phyloP scores from a whole-genome alignment of 2,329 filamentous ascomycete genomes.

The Fusarium nurragi region DNA sequence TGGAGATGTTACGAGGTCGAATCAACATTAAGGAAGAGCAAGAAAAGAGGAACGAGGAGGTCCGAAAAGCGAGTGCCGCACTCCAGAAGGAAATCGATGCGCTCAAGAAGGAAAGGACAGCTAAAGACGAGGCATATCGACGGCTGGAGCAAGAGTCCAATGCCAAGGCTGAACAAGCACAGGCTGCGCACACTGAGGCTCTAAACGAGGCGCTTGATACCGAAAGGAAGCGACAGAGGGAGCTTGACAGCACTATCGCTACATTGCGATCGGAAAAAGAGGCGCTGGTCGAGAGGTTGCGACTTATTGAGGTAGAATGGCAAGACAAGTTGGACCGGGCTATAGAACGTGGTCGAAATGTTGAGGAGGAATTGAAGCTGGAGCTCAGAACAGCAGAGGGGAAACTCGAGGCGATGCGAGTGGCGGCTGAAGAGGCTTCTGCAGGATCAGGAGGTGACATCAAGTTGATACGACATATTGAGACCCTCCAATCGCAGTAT shows the following conservation, averaged over 20 bases:
- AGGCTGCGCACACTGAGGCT: slow-evolving; percentile 71
- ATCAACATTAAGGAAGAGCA: slow-evolving; percentile 61
- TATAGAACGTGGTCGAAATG: slow-evolving; percentile 71
- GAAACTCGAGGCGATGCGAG: slow-evolving; percentile 87
- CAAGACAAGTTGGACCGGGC: slow-evolving; percentile 78
- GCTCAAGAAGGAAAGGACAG: slow-evolving; percentile 61
- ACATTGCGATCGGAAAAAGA: slow-evolving; percentile 83
- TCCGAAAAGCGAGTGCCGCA: slow-evolving; percentile 64
- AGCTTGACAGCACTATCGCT: slow-evolving; percentile 65
- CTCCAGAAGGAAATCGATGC: slow-evolving; percentile 51
- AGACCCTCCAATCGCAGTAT: slow-evolving; percentile 95
- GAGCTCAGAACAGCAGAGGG: slow-evolving; percentile 83
- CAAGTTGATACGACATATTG: slow-evolving; percentile 91
- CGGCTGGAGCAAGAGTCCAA: slow-evolving; percentile 76
- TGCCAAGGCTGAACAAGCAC: slow-evolving; percentile 71
- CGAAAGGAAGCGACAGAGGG: slow-evolving; percentile 66
- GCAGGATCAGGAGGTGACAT: slow-evolving; percentile 84
- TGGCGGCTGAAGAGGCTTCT: slow-evolving; percentile 87
- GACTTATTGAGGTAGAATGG: slow-evolving; percentile 74
- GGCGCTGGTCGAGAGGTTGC: slow-evolving; percentile 74
- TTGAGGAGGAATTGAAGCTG: slow-evolving; percentile 81
- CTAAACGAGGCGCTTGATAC: slow-evolving; percentile 74
- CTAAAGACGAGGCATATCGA: slow-evolving; percentile 71
- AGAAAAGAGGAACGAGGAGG: slow-evolving; percentile 63
- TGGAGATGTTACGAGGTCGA: slow-evolving; percentile 57